These are phyloP conservation scores for Lyophyllum semitale DNA, from an alignment of 768 basidiomycete genomes.

Conservation along the genomic window DNA sequence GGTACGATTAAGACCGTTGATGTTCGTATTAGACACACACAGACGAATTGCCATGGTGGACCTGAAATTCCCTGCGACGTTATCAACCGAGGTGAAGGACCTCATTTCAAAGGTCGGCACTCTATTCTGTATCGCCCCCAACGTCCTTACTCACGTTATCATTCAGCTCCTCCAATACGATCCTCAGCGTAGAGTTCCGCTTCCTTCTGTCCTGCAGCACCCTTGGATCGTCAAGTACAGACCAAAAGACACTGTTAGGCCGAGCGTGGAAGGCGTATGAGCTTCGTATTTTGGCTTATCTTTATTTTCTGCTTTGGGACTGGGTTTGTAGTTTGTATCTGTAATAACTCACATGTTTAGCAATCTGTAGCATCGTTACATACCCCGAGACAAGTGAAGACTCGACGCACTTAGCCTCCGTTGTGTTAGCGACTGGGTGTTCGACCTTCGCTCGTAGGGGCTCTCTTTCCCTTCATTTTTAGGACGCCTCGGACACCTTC, in stretches of 20 bases:
- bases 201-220: constrained; percentile 74
- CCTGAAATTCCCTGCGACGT: constrained; percentile 58
- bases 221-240: constrained; percentile 84
- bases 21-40: constrained; percentile 71
- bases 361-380: too few species aligned
- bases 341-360: too few species aligned
- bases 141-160: neutral
- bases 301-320: neutral
- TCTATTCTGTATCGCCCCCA: neutral
- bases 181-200: constrained; percentile 73
- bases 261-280: constrained; percentile 13
- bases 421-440: too few species aligned
- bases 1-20: neutral
- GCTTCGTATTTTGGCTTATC: too few species aligned
- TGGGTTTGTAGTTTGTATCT: too few species aligned
- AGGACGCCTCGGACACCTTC: too few species aligned
- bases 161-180: constrained; percentile 81
- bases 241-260: constrained; percentile 41
- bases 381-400: too few species aligned
- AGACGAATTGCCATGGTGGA: constrained; percentile 86
- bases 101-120: constrained; percentile 59
- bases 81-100: constrained; percentile 68
- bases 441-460: too few species aligned
- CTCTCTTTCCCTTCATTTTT: too few species aligned
- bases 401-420: too few species aligned